Percentiles rank a stretch among this genome's conserved stretches.
These are phyloP conservation scores for Trichoderma polysporum DNA, from an alignment of 2,329 filamentous ascomycete species.

Conservation along the genomic window DNA sequence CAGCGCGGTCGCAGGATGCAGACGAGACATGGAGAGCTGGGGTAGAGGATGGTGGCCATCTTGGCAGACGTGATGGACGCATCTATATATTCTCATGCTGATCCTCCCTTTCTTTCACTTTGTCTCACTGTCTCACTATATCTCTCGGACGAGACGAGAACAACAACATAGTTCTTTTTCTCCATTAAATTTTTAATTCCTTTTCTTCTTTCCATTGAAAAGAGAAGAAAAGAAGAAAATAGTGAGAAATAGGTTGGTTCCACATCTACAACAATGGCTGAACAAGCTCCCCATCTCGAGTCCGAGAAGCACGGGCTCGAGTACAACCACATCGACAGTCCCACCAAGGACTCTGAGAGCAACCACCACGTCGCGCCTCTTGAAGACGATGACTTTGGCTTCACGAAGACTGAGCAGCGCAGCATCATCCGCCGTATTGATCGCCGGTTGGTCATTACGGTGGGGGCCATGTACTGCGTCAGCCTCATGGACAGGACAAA, in stretches of 20 bases:
- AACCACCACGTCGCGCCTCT: conserved; percentile 49
- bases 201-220: not conserved
- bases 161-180: not conserved
- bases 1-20: too few relatives aligned
- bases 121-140: not conserved
- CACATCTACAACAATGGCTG: conserved; percentile 28
- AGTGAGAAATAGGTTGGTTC: not conserved
- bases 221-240: not conserved
- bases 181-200: not conserved
- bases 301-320: conserved; percentile 30
- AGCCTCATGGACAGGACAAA: conserved; percentile 80
- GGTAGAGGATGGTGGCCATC: not conserved
- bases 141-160: not conserved
- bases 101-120: not conserved
- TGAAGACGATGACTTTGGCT: conserved; percentile 41
- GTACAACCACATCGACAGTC: conserved; percentile 28
- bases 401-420: conserved; percentile 61
- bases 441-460: conserved; percentile 59
- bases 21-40: not conserved
- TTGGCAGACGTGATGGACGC: not conserved
- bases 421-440: conserved; percentile 71
- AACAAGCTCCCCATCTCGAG: conserved; percentile 21
- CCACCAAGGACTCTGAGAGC: conserved; percentile 28
- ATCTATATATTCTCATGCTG: not conserved
- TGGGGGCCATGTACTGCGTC: conserved; percentile 69